phyloP scores from a whole-genome alignment of 2,329 filamentous ascomycete species.

The Exophiala aquamarina region DNA sequence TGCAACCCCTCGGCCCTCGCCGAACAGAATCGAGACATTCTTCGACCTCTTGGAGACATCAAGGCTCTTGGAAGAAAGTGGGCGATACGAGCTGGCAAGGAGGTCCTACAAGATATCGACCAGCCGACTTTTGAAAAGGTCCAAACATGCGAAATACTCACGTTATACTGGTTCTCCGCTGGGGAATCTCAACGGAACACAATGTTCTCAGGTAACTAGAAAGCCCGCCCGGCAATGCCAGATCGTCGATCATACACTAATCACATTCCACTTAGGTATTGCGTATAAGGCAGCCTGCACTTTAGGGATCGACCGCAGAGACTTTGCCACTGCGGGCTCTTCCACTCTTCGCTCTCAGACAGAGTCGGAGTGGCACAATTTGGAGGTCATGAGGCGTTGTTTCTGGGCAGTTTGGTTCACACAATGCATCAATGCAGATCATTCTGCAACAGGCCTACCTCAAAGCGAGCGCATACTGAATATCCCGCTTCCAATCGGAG shows the following conservation, averaged over 20 bases:
- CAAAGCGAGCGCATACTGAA: slow-evolving; percentile 10
- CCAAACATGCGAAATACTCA: slow-evolving; percentile 13
- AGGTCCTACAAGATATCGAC: slow-evolving; percentile 16
- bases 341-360: neutral
- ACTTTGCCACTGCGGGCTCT: neutral
- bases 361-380: neutral
- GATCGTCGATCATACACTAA: neutral
- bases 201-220: slow-evolving; percentile 11
- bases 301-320: slow-evolving; percentile 2
- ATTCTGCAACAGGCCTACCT: slow-evolving; percentile 1
- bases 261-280: slow-evolving; percentile 3
- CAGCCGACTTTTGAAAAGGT: slow-evolving; percentile 15
- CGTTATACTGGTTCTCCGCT: slow-evolving; percentile 15
- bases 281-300: slow-evolving; percentile 16
- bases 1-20: slow-evolving; percentile 1
- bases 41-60: slow-evolving; percentile 8
- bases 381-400: slow-evolving; percentile 7
- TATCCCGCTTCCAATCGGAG: slow-evolving; percentile 12
- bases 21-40: slow-evolving; percentile 1
- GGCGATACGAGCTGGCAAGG: slow-evolving; percentile 13
- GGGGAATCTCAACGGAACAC: slow-evolving; percentile 14
- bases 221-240: neutral
- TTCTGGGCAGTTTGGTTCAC: slow-evolving; percentile 20
- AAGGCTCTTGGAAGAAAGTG: slow-evolving; percentile 8
- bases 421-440: slow-evolving; percentile 14